phyloP scores from a whole-genome alignment of 2,329 filamentous ascomycete genomes.

The Fusarium sp. region DNA sequence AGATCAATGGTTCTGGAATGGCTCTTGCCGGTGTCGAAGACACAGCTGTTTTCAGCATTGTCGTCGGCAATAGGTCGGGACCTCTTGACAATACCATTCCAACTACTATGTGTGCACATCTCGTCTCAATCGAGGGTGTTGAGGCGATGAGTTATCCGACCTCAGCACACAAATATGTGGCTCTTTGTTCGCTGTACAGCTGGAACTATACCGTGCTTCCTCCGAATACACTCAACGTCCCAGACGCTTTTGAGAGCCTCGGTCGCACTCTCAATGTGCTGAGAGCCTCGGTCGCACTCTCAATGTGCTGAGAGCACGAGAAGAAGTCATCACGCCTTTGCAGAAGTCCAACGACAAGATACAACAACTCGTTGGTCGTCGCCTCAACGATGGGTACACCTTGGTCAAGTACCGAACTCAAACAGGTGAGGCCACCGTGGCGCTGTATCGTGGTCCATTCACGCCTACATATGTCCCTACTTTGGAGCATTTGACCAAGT shows the following conservation, averaged over 20 bases:
- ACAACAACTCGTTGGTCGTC: conserved; percentile 5
- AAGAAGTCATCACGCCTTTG: conserved; percentile 4
- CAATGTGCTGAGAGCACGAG: conserved; percentile 15
- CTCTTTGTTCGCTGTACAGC: conserved; percentile 52
- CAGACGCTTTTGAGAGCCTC: conserved; percentile 47
- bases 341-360: neutral
- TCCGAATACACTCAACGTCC: conserved; percentile 49
- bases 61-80: conserved; percentile 51
- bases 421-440: conserved; percentile 5
- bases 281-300: conserved; percentile 36
- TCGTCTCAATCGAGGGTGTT: conserved; percentile 53
- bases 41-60: conserved; percentile 46
- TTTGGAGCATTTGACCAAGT: conserved; percentile 3
- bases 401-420: conserved; percentile 34
- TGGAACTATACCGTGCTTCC: conserved; percentile 56
- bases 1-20: conserved; percentile 54
- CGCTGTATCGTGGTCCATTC: neutral
- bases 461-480: neutral
- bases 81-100: conserved; percentile 44
- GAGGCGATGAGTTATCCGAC: conserved; percentile 45
- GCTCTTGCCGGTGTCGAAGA: conserved; percentile 51
- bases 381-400: conserved; percentile 54
- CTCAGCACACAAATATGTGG: conserved; percentile 40
- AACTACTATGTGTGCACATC: conserved; percentile 49
- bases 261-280: conserved; percentile 30